These are phyloP conservation scores for Fusarium penzigii DNA, from an alignment of 2,329 filamentous ascomycete species.

Conservation along the genomic window DNA sequence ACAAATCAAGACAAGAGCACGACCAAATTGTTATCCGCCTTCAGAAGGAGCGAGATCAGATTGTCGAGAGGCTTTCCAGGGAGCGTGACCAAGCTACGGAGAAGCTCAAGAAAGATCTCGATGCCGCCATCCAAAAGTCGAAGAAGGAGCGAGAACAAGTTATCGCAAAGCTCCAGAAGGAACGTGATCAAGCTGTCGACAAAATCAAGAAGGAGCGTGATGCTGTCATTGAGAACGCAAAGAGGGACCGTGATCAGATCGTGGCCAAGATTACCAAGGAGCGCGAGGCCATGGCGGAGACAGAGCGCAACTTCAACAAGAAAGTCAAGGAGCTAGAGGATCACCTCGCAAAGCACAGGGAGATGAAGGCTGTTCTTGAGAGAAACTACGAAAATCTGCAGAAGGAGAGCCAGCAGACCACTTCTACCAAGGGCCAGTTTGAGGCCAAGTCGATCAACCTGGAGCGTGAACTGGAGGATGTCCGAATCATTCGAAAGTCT, in stretches of 20 bases:
- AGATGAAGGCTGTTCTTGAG: constrained; percentile 28
- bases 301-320: constrained; percentile 19
- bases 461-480: constrained; percentile 27
- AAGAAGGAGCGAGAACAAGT: constrained; percentile 13
- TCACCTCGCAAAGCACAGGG: constrained; percentile 24
- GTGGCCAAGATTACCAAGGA: constrained; percentile 24
- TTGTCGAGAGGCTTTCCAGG: constrained; percentile 10
- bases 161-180: constrained; percentile 23
- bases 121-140: constrained; percentile 6
- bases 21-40: constrained; percentile 20
- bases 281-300: constrained; percentile 25
- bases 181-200: constrained; percentile 23
- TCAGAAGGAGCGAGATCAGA: constrained; percentile 18
- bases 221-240: constrained; percentile 17
- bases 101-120: constrained; percentile 8
- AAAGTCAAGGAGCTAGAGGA: constrained; percentile 31
- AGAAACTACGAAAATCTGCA: constrained; percentile 29
- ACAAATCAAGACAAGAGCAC: constrained; percentile 7
- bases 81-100: constrained; percentile 3
- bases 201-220: constrained; percentile 24
- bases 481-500: constrained; percentile 26
- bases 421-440: constrained; percentile 13
- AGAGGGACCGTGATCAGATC: constrained; percentile 22
- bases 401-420: constrained; percentile 19
- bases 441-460: constrained; percentile 30